phyloP scores from a whole-genome alignment of 805 yeast species.

The Candida orba region DNA sequence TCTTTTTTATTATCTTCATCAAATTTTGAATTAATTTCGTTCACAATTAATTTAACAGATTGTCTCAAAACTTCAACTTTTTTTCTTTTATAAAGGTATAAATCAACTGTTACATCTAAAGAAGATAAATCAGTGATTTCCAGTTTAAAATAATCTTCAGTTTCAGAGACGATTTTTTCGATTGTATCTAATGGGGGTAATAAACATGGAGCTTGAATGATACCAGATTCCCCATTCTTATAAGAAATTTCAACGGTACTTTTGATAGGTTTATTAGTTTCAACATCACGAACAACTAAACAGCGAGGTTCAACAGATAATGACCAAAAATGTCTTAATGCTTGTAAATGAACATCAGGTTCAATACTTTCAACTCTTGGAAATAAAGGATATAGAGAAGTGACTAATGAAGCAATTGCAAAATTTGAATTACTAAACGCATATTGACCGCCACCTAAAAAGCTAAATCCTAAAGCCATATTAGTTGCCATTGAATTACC shows the following conservation, averaged over 20 bases:
- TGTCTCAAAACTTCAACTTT: conserved; percentile 25
- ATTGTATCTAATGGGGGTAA: conserved; percentile 55
- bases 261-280: conserved; percentile 48
- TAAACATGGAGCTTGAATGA: conserved; percentile 54
- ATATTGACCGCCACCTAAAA: conserved; percentile 89
- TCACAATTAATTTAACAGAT: conserved; percentile 25
- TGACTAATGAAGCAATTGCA: conserved; percentile 61
- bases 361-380: conserved; percentile 36
- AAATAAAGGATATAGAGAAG: conserved; percentile 73
- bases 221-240: conserved; percentile 30
- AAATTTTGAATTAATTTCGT: conserved; percentile 16
- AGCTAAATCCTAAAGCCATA: conserved; percentile 79
- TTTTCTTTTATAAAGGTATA: conserved; percentile 44
- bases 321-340: conserved; percentile 86
- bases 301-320: conserved; percentile 77
- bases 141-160: conserved; percentile 46
- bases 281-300: conserved; percentile 66
- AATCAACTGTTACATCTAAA: conserved; percentile 21
- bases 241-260: conserved; percentile 30
- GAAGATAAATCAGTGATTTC: conserved; percentile 31
- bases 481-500: conserved; percentile 75
- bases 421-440: conserved; percentile 58
- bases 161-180: conserved; percentile 36
- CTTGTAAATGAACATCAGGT: conserved; percentile 69
- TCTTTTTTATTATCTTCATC: conserved; percentile 6